Base-by-base conservation (phyloP, 2,329 filamentous ascomycete species). In the Metarhizium guizhouense region DNA sequence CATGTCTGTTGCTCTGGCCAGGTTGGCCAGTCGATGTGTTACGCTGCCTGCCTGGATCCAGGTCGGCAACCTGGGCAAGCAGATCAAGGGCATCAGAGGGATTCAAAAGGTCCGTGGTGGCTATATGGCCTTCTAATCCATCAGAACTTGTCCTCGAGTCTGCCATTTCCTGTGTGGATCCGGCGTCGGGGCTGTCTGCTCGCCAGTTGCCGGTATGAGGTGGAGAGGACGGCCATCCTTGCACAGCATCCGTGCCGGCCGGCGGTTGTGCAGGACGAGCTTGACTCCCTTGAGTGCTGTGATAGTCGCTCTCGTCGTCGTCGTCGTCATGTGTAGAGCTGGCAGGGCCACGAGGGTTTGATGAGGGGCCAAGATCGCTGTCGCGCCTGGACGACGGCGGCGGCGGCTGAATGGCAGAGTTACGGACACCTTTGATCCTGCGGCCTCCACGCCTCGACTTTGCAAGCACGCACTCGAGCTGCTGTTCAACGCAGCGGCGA, bases 71-170 rank as follows among this genome's bases (percentile, higher is more conserved):
- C 54, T 74, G 72, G 32, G 71, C 72, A 29, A 74, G 58, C 18
- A 74, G 57, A 53, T 74, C 69, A 49, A 74, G 61, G 0, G 72
- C 72, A 53, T 74, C 72, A 1, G 72, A 74, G 2, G 72, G 72
- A 18, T 74, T 73, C 38, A 74, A 61, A 1, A 74, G 63, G 57
- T 74, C 72, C 0, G 69, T 68, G 0, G 72, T 70, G 1, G 70
- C 70, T 56, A 74, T 72, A 47, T 70, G 70, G 32, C 72, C 72
- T 45, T 74, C 70, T 5, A 74, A 66, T 4, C 60, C 59, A 25
- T 60, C 51, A 14, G 60, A 56, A 45, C 55, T 57, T 25, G 50
- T 58, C 36, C 58, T 51, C 30, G 58, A 60, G 20, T 29, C 52
- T 45, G 56, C 47, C 53, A 47, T 42, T 11, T 54, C 58, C 36